Percentiles rank a stretch among this genome's conserved stretches.
These are phyloP conservation scores for Mycena galericulata DNA, from an alignment of 768 basidiomycete species.

Conservation along the genomic window DNA sequence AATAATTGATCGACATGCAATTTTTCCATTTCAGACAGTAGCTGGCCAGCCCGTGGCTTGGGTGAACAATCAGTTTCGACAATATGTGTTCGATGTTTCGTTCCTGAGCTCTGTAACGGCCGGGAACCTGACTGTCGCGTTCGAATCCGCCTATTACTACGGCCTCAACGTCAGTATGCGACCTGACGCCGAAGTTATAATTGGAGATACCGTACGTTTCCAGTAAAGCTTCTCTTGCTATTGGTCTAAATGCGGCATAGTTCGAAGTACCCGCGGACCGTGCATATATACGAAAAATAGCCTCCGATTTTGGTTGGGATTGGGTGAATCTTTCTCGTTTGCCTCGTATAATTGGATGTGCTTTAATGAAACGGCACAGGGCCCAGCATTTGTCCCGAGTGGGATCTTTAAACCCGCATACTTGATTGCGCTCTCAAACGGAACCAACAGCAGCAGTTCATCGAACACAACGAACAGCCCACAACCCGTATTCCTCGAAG, in stretches of 20 bases:
- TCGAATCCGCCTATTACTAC: constrained; percentile 67
- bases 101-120: constrained; percentile 49
- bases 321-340: constrained; percentile 53
- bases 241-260: constrained; percentile 39
- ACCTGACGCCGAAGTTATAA: constrained; percentile 60
- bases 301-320: constrained; percentile 73
- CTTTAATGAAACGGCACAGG: constrained; percentile 51
- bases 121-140: constrained; percentile 57
- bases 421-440: constrained; percentile 54
- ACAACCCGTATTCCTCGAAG: constrained; percentile 59
- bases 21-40: constrained; percentile 52
- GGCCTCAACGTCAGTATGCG: constrained; percentile 64
- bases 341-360: not conserved
- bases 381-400: constrained; percentile 67
- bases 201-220: constrained; percentile 46
- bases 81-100: constrained; percentile 65
- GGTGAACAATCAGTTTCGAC: constrained; percentile 70
- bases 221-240: not conserved
- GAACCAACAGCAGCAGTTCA: constrained; percentile 36
- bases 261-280: constrained; percentile 64
- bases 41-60: constrained; percentile 64
- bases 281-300: constrained; percentile 62
- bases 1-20: not conserved
- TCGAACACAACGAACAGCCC: constrained; percentile 38
- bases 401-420: constrained; percentile 70